Evolutionary conservation across 305 asterid genomes (phyloP).

Genomic region (Fraxinus platypoda): DNA sequence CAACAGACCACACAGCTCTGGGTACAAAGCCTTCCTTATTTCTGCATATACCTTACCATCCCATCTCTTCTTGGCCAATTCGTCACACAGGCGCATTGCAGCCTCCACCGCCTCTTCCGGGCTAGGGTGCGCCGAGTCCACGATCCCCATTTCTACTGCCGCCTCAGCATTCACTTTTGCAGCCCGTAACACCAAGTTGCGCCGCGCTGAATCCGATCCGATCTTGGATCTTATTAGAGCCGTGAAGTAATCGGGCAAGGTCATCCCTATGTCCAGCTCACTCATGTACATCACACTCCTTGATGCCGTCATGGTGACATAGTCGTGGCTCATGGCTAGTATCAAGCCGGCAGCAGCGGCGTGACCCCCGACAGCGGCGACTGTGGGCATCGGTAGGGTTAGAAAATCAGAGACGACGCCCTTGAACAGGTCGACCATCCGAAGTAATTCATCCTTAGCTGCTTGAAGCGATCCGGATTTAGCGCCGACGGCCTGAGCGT

Average conservation of each 20-base stretch:
- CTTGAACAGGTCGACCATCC: slow-evolving; percentile 61
- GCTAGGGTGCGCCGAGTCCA: slow-evolving; percentile 44
- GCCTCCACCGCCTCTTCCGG: slow-evolving; percentile 58
- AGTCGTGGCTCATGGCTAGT: slow-evolving; percentile 72
- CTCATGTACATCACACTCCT: slow-evolving; percentile 72
- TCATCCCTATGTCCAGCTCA: slow-evolving; percentile 84
- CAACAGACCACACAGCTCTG: slow-evolving; percentile 49
- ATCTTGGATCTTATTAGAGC: slow-evolving; percentile 58
- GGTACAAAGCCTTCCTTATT: slow-evolving; percentile 58
- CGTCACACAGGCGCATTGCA: slow-evolving; percentile 53
- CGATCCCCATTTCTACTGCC: slow-evolving; percentile 67
- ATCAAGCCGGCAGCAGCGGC: slow-evolving; percentile 90
- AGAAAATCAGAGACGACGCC: slow-evolving; percentile 68
- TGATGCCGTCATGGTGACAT: slow-evolving; percentile 63
- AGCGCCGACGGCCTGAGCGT: slow-evolving; percentile 62
- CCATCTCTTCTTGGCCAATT: slow-evolving; percentile 59
- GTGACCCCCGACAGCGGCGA: slow-evolving; percentile 84
- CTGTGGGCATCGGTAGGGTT: slow-evolving; percentile 76
- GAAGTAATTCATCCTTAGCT: slow-evolving; percentile 42
- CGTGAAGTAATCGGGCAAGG: slow-evolving; percentile 70
- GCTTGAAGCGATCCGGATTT: slow-evolving; percentile 43
- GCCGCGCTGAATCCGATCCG: slow-evolving; percentile 39
- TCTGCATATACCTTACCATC: slow-evolving; percentile 62
- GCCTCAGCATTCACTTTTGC: slow-evolving; percentile 59
- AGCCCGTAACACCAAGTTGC: slow-evolving; percentile 55